These are phyloP conservation scores for Penicillium verrucosum DNA, from an alignment of 2,329 filamentous ascomycete genomes.

Conservation along the genomic window DNA sequence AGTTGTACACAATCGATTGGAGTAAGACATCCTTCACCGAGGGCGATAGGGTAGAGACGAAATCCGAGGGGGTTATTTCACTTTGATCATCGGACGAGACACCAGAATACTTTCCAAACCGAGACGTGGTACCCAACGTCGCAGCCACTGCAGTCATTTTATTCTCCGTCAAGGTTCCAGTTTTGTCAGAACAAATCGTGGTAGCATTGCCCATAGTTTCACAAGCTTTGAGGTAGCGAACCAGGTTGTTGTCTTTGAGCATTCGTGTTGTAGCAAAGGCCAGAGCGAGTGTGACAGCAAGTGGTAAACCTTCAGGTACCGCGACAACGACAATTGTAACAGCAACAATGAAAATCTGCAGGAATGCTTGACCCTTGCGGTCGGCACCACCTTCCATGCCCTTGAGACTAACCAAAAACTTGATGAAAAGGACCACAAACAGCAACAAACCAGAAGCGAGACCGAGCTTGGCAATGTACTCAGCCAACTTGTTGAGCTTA, in stretches of 20 bases:
- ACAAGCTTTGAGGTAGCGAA: conserved; percentile 57
- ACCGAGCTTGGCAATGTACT: conserved; percentile 75
- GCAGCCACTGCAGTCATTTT: conserved; percentile 61
- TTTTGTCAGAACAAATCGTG: conserved; percentile 64
- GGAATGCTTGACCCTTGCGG: conserved; percentile 56
- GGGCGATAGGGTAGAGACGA: conserved; percentile 51
- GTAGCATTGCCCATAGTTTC: conserved; percentile 65
- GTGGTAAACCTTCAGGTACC: conserved; percentile 58
- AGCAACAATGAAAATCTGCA: conserved; percentile 57
- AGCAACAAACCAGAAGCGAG: conserved; percentile 68
- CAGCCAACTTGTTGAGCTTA: conserved; percentile 72
- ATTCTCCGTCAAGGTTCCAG: conserved; percentile 63
- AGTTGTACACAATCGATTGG: conserved; percentile 66
- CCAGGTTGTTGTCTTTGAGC: conserved; percentile 62
- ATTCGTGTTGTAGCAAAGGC: conserved; percentile 63
- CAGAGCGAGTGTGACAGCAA: conserved; percentile 60
- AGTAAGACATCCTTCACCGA: conserved; percentile 57
- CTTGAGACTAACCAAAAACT: conserved; percentile 64
- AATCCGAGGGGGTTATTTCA: conserved; percentile 53
- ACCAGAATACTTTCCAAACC: conserved; percentile 43
- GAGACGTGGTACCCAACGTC: conserved; percentile 48
- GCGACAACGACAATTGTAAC: conserved; percentile 60
- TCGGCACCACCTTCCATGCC: conserved; percentile 45
- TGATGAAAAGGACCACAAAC: conserved; percentile 77
- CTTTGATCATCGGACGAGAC: conserved; percentile 34